Conservation (phyloP, 2,329 filamentous ascomycete species). For the Fusarium praegraminearum region DNA sequence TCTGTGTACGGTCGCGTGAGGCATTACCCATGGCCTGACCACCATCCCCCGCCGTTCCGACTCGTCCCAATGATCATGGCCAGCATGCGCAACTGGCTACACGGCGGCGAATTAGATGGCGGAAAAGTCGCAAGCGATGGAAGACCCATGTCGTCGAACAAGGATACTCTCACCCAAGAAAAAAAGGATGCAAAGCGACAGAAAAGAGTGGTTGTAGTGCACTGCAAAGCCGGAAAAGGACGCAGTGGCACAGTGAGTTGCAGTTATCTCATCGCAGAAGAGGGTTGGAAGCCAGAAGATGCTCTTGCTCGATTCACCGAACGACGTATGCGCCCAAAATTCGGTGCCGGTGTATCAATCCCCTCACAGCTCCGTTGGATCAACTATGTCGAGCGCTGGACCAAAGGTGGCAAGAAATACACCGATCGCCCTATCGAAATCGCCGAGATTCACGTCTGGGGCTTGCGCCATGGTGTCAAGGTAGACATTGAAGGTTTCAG, state of each 20-base stretch:
- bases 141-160: conserved; percentile 26
- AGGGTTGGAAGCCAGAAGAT: conserved; percentile 69
- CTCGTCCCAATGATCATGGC: conserved; percentile 90
- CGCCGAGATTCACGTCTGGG: conserved; percentile 90
- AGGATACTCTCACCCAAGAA: conserved; percentile 35
- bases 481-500: conserved; percentile 85
- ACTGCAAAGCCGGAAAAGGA: conserved; percentile 98
- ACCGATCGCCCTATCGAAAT: conserved; percentile 86
- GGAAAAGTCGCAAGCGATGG: conserved; percentile 30
- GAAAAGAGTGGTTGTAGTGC: conserved; percentile 83
- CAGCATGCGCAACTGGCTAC: conserved; percentile 91
- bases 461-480: conserved; percentile 87
- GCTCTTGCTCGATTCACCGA: conserved; percentile 75
- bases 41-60: conserved; percentile 93
- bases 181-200: conserved; percentile 53
- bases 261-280: conserved; percentile 90
- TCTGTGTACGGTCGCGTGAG: conserved; percentile 87
- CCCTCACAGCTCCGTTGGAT: conserved; percentile 92
- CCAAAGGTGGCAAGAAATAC: conserved; percentile 79
- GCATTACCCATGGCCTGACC: conserved; percentile 97
- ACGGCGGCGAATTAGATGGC: conserved; percentile 60
- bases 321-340: conserved; percentile 87
- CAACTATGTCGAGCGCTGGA: conserved; percentile 89
- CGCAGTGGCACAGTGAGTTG: conserved; percentile 89
- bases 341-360: conserved; percentile 91